phyloP scores from a whole-genome alignment of 2,329 filamentous ascomycete genomes.

The Sporothrix humicola region DNA sequence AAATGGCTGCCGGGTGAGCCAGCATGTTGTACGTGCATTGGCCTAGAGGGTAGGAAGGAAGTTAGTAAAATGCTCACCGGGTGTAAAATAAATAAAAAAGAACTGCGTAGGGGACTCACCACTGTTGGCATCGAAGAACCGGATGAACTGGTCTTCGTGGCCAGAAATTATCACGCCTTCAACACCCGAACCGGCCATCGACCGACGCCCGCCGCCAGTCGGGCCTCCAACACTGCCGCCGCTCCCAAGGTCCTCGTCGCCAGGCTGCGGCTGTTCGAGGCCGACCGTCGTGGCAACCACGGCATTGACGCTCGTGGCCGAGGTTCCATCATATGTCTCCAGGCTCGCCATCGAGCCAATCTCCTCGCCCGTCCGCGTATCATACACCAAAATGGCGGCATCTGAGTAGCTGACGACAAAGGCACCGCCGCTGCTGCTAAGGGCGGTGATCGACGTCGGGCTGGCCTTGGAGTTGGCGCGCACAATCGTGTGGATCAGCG shows the following conservation, averaged over 20 bases:
- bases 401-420: constrained; percentile 95
- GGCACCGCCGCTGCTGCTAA: constrained; percentile 80
- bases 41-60: no score
- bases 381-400: constrained; percentile 87
- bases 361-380: constrained; percentile 89
- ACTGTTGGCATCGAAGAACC: constrained; percentile 98
- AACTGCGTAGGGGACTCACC: constrained; percentile 65
- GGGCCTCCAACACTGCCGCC: constrained; percentile 64
- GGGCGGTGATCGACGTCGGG: constrained; percentile 89
- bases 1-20: constrained; percentile 91
- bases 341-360: constrained; percentile 90
- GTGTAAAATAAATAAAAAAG: not conserved
- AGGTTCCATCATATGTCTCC: constrained; percentile 89
- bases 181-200: constrained; percentile 74
- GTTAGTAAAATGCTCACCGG: not conserved
- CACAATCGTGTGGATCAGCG: constrained; percentile 83
- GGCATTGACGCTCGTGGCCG: constrained; percentile 81
- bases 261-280: constrained; percentile 74
- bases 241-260: constrained; percentile 76
- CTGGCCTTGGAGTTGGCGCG: constrained; percentile 71
- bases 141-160: constrained; percentile 93
- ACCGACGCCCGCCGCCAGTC: constrained; percentile 67
- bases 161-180: constrained; percentile 95
- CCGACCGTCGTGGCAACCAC: constrained; percentile 86
- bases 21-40: constrained; percentile 99